Base-by-base conservation (phyloP, 164 flowering plant species). In the Sextonia rubra region DNA sequence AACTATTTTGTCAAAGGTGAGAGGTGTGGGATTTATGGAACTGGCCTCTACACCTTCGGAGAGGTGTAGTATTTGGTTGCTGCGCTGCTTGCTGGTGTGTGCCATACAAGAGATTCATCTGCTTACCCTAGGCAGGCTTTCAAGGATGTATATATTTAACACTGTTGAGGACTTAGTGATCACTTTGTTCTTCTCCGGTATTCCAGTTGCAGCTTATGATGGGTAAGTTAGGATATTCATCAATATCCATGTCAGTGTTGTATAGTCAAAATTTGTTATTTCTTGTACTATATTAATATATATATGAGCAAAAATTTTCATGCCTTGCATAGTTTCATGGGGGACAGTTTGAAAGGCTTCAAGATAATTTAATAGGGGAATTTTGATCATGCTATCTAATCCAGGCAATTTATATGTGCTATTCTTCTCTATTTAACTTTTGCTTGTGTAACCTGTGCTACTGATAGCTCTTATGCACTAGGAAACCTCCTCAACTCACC, bases 191-290 rank as follows among this genome's bases (percentile, higher is more conserved):
- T 30, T 26, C n/a, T 14, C 29, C 64, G 18, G 58, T 52, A 5
- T 52, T 17, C 58, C 58, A 52, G 58, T 20, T 64, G 20, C 44
- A 64, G 67, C 67, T 29, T 27, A 30, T 64, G 37, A 25, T 37
- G 25, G 69, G 52, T 37, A 37, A 37, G 12, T n/a, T 8, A 49
- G 52, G 44, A 37, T 37, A 37, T 37, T 66, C 24, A 66, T 17
- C 44, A 66, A 66, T 66, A 44, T 44, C 44, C 27, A 44, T 49
- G 32, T n/a, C 23, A n/a, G 44, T 44, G 52, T 37, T 66, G 69
- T 66, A 66, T 37, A 66, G 67, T 66, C 11, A n/a, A n/a, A 64
- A 64, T 32, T 20, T 20, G 69, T 3, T 64, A 64, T 18, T 37
- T 9, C 44, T 17, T 66, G 37, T 49, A 66, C 44, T 66, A 49